Evolutionary conservation across 2,329 filamentous ascomycete genomes (phyloP), one percentile per base, ranked within the genome.

Genomic region (Aspergillus felis): DNA sequence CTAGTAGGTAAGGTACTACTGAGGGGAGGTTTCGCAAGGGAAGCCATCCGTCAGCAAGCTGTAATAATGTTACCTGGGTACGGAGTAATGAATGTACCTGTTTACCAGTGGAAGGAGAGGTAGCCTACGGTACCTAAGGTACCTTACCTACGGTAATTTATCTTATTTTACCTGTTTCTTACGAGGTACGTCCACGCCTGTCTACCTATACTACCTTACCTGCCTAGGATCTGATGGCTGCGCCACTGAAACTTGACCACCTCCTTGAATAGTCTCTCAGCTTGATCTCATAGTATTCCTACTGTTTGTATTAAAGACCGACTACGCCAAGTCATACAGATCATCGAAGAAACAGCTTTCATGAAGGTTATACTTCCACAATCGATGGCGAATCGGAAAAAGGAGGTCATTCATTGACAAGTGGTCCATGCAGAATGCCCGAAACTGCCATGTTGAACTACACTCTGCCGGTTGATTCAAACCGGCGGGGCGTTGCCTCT

Each of bases 401-500:
- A 27, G 14, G 47, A 49, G 32, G 44, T 28, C 46, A 46, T 53
- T 49, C 32, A 50, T 50, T 56, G 50, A 56, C 50, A 62, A 60
- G 48, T 28, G 51, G 53, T 49, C 57, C 49, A 58, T 57, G 58
- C 57, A 62, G 54, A 38, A 17, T 7, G 32, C 32, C 32, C 14
- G 32, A 53, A 59, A 46, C 14, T 14, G 25, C 63, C 57, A 61
- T 60, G 51, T 48, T 57, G 55, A 54, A 58, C 64, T 64, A 62
- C 59, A 32, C 49, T 57, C 51, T 51, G 60, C 63, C 63, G 62
- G 64, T 65, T 66, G 64, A 65, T 65, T 65, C 64, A 64, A 58
- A 54, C 61, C 55, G 59, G 63, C 63, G 64, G 63, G 64, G 64
- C 63, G 54, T 48, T 59, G 53, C 50, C 48, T 60, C 63, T 62